Base-by-base conservation (phyloP, 2,329 filamentous ascomycete species). In the Tolypocladium paradoxum region DNA sequence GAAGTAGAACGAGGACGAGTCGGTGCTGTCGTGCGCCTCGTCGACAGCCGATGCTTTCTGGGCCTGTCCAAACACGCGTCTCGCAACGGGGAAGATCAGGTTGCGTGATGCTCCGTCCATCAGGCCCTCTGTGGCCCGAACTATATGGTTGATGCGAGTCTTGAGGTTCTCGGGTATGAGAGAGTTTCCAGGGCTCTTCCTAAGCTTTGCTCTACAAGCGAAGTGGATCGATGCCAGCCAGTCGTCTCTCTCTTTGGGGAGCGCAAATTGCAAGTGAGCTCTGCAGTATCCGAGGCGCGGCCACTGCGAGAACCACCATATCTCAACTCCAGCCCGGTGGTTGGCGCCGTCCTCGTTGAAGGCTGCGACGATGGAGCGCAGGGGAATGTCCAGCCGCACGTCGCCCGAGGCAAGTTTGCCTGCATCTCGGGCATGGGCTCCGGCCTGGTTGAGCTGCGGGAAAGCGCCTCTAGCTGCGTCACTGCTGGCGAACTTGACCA, bases 1-100 rank as follows among this genome's bases (percentile, higher is more conserved):
- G 27, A 82, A 67, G 58, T 78, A 82, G 54, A 76, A 80, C 0
- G 77, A 77, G 1, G 75, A 69, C n/a, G 70, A 68, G 31, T 81
- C 78, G 22, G 70, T 68, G 31, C 66, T 65, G 58, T 77, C 78
- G 52, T 75, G 75, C 1, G 66, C 61, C 34, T 75, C 73, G 8
- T 72, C 70, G 9, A 65, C 65, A 43, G 72, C 71, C 33, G 71
- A 70, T 14, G 70, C 55, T 58, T 73, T 75, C 20, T 70, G 62
- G 27, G 64, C 62, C 48, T 65, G 62, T 22, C 72, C 74, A 7
- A 71, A 66, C 2, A 71, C 70, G 24, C 78, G 72, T 49, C 73
- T 76, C 31, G 77, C 70, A 18, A 82, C 74, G 2, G 78, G 78
- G 54, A 79, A 82, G 20, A 80, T 76, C 49, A 67, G 55, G 35